Base-by-base conservation (phyloP, 441 rosid genomes). In the Jatropha podagrica region DNA sequence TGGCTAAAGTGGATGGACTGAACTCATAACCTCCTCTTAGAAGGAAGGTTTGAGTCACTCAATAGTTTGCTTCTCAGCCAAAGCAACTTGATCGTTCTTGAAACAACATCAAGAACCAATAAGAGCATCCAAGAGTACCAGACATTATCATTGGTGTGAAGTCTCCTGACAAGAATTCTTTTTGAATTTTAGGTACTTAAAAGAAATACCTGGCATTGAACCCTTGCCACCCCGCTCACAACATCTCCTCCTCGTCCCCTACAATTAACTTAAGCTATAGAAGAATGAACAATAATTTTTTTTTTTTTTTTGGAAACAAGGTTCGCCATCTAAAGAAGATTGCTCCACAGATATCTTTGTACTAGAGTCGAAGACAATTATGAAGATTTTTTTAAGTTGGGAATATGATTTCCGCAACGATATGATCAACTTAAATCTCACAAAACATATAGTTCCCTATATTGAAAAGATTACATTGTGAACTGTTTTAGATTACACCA, bases 71-170 rank as follows among this genome's bases (percentile, higher is more conserved):
- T 8, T 9, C 23, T 20, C 4, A 58, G 37, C 62, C 12, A 23
- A 6, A 48, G 69, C 38, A 73, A 62, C 60, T 27, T 54, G 20
- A 52, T 69, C 62, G 44, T 69, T 40, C 64, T 69, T 61, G 51
- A 23, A 65, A 27, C 20, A 17, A 38, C 15, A 23, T 55, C 65
- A 58, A 46, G 42, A 48, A 62, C 59, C 68, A 62, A 5, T 68
- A 17, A 40, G 1, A 48, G 60, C 48, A 70, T 17, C 37, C 38
- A n/a, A 8, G 41, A 14, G 3, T 54, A 58, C 42, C 55, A 59
- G 12, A 58, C 4, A 27, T 15, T 26, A 1, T 32, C 32, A 32
- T 2, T 32, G 32, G 32, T 32, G 32, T 2, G 2, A 27, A 27
- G 32, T 18, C 26, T 44, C 10, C 7, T 44, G 10, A 44, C 10